Conservation (phyloP, 2,329 filamentous ascomycete species). For the Myotisia sp. region DNA sequence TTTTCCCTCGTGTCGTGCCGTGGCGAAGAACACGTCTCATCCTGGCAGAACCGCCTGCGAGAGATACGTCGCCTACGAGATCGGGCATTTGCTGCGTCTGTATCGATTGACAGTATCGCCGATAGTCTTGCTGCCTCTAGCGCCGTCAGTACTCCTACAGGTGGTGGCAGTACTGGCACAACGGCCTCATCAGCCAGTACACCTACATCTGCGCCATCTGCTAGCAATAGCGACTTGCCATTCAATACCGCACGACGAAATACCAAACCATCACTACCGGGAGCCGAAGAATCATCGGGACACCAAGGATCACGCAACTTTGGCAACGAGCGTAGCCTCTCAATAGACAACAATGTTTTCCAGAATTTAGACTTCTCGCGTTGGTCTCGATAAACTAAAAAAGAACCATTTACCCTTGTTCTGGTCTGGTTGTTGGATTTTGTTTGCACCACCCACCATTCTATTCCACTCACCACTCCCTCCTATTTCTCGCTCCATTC, state of each 20-base stretch:
- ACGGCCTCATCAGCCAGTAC: background rate
- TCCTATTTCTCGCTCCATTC: too few species aligned
- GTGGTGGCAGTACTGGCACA: constrained; percentile 18
- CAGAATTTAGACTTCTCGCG: constrained; percentile 31
- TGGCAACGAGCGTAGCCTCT: constrained; percentile 25
- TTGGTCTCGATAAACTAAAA: constrained; percentile 23
- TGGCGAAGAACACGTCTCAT: constrained; percentile 64
- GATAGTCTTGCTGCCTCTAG: too few species aligned
- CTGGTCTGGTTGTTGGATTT: too few species aligned
- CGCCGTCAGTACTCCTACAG: too few species aligned
- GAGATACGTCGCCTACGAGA: constrained; percentile 75
- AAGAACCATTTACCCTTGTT: background rate
- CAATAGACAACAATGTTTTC: constrained; percentile 25
- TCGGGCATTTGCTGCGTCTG: constrained; percentile 19
- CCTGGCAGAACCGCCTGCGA: constrained; percentile 74
- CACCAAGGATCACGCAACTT: constrained; percentile 23
- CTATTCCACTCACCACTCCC: too few species aligned
- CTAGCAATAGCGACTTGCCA: background rate
- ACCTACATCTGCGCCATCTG: background rate
- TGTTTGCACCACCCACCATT: too few species aligned
- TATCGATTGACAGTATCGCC: too few species aligned
- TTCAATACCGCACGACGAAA: constrained; percentile 20
- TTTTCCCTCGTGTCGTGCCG: constrained; percentile 82
- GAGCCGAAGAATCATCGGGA: constrained; percentile 23
- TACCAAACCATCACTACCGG: constrained; percentile 25